A percentile compares a stretch with the other conserved stretches of the same genome.
Conservation (phyloP, 2,329 filamentous ascomycete genomes). For the Allantophomopsis cytisporea region DNA sequence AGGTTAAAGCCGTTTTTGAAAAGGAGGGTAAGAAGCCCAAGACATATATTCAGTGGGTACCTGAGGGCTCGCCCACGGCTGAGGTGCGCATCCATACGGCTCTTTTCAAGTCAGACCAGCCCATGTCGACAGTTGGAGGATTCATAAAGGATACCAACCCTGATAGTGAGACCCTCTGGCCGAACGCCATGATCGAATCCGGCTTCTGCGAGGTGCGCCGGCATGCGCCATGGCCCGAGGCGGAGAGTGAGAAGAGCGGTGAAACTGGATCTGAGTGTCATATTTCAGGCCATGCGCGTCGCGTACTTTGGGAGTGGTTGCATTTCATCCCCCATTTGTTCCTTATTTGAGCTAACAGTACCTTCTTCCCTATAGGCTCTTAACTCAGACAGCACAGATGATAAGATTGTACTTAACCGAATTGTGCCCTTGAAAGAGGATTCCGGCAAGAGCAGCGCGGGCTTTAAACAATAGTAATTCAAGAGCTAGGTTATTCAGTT, state of each 20-base stretch:
- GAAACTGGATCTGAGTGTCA: constrained; percentile 58
- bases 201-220: constrained; percentile 67
- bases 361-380: too few relatives aligned
- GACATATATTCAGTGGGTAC: constrained; percentile 85
- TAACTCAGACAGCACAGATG: constrained; percentile 62
- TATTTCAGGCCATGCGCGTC: constrained; percentile 85
- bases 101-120: constrained; percentile 79
- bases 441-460: neutral
- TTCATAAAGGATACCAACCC: constrained; percentile 79
- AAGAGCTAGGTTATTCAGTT: too few relatives aligned
- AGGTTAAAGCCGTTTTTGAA: constrained; percentile 54
- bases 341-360: too few relatives aligned
- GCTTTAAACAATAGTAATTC: too few relatives aligned
- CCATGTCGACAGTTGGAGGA: constrained; percentile 61
- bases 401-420: constrained; percentile 73
- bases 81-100: constrained; percentile 70
- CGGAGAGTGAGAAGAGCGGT: constrained; percentile 50
- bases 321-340: too few relatives aligned
- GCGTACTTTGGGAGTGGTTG: constrained; percentile 59
- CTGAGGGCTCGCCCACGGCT: constrained; percentile 51
- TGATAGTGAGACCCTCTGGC: constrained; percentile 68
- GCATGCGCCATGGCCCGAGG: constrained; percentile 70
- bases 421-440: constrained; percentile 71
- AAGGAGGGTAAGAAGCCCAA: constrained; percentile 63
- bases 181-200: constrained; percentile 65